Base-by-base conservation (phyloP, 225 moss, liverwort and hornwort genomes). In the Physcomitrellopsis africana region DNA sequence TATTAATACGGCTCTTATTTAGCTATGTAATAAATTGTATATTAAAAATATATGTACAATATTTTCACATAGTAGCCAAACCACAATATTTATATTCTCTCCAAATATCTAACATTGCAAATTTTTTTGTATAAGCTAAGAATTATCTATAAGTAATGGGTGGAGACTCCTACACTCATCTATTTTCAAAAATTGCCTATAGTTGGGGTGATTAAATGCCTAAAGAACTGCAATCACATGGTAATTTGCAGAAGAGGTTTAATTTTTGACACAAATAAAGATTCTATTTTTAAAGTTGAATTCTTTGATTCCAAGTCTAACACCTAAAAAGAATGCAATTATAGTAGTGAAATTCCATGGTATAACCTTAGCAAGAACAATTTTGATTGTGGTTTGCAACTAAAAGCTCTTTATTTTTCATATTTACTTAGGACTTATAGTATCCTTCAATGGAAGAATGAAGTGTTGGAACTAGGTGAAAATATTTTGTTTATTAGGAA, bases 381-480 rank as follows among this genome's bases (percentile, higher is more conserved):
- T 86, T 41, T 67, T 80, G 51, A 80, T 72, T 11, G 83, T 77
- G 10, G 71, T 83, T 13, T 74, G 63, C 63, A 27, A 72, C 16
- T 58, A 61, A 0, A 80, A 63, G 20, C 18, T 86, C 7, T 80
- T 71, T 32, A 58, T 86, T 7, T 60, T 71, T 9, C 86, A 86
- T 22, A 83, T 86, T 18, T 72, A 77, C 71, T 83, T 77, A 8
- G 86, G 82, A 13, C 37, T 77, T 19, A 41, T 77, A n/a, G 0
- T 75, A 0, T 80, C 67, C 13, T 68, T 79, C 32, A 74, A 86
- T 70, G 67, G 82, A 45, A 58, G 18, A 16, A 71, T 70, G 1
- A 22, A 74, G 59, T 77, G 61, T 2, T 86, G 86, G 86, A 83
- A 83, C 74, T 8, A 62, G 12, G 82, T 80, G 32, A 70, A 47